Conservation (phyloP, 2,329 filamentous ascomycete species). For the Immersiporthe knoxdaviesiana region DNA sequence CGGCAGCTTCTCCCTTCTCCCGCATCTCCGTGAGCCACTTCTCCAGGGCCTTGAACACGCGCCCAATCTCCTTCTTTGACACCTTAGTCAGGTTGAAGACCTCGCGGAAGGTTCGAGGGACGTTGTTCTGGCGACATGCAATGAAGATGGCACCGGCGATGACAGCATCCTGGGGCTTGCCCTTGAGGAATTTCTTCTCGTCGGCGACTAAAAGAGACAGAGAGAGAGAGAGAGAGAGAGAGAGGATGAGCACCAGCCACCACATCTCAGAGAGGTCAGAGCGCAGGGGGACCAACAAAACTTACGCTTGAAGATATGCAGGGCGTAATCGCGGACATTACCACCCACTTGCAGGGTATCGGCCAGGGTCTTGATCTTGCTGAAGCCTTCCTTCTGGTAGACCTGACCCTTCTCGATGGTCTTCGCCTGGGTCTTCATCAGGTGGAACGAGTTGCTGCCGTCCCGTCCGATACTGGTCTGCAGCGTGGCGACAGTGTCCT, state of each 20-base stretch:
- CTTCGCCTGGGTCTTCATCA: constrained; percentile 78
- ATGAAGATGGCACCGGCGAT: constrained; percentile 98
- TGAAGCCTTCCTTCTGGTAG: constrained; percentile 71
- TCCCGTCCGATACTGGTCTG: constrained; percentile 88
- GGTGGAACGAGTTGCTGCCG: constrained; percentile 69
- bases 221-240: no score
- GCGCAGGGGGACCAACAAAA: background rate
- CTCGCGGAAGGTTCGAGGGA: constrained; percentile 89
- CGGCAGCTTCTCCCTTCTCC: constrained; percentile 59
- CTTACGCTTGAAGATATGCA: constrained; percentile 83
- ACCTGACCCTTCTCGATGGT: constrained; percentile 40
- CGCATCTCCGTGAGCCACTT: constrained; percentile 80
- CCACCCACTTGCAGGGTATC: constrained; percentile 82
- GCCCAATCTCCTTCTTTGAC: constrained; percentile 94
- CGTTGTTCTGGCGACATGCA: constrained; percentile 85
- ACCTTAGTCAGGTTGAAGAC: constrained; percentile 93
- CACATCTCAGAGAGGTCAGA: background rate
- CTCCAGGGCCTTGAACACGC: constrained; percentile 92
- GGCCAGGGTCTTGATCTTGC: constrained; percentile 85
- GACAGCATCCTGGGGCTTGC: constrained; percentile 90
- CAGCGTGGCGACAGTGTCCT: constrained; percentile 71
- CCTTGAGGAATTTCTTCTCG: constrained; percentile 91
- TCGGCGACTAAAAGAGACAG: constrained; percentile 69
- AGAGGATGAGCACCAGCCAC: background rate
- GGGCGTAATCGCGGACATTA: constrained; percentile 84